A percentile compares a stretch with the other conserved stretches of the same genome.
phyloP scores from a whole-genome alignment of 306 rosid species.

The Benincasa hispida region DNA sequence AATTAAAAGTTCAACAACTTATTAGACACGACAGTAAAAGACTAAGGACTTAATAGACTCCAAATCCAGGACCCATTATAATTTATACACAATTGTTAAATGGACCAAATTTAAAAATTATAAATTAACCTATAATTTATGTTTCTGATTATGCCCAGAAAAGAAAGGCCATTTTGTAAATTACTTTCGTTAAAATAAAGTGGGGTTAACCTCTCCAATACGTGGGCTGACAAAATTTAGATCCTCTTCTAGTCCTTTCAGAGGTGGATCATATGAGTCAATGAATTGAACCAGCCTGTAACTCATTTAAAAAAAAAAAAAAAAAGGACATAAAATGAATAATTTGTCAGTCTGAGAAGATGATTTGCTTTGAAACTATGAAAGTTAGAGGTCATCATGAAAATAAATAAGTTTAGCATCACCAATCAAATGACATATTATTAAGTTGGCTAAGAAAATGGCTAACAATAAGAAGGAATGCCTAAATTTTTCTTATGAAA shows the following conservation, averaged over 20 bases:
- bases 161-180: neutral
- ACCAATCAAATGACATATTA: neutral
- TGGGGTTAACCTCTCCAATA: constrained; percentile 83
- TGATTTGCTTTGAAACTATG: neutral
- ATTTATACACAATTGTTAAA: neutral
- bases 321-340: constrained; percentile 8
- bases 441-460: neutral
- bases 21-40: neutral
- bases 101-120: neutral
- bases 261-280: constrained; percentile 89
- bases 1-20: neutral
- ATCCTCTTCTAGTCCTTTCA: constrained; percentile 94
- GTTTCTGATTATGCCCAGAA: neutral
- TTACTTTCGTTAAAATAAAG: constrained; percentile 1
- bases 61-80: neutral
- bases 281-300: constrained; percentile 83
- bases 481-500: no score
- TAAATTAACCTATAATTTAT: neutral
- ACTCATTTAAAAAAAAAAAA: constrained; percentile 9
- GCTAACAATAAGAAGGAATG: neutral
- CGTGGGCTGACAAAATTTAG: constrained; percentile 97
- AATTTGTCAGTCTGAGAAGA: neutral
- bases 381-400: neutral
- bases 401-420: neutral
- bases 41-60: neutral